Evolutionary conservation across 2,329 filamentous ascomycete genomes (phyloP).

Genomic region (Bimuria novae-zelandiae): DNA sequence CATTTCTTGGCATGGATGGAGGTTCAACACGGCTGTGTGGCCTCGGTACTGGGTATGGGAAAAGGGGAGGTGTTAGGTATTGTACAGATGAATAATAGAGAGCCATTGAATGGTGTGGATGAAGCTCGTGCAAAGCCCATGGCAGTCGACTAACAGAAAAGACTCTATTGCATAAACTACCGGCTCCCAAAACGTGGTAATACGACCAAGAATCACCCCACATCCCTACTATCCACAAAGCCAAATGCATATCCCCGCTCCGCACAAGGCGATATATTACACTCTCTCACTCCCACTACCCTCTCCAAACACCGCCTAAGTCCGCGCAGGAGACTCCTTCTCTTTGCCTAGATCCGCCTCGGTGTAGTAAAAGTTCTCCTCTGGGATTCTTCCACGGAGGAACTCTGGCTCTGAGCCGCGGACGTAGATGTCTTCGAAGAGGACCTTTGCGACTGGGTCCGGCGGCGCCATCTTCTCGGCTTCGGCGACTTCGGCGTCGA

Average conservation of each 20-base stretch:
- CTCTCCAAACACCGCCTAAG: constrained; percentile 10
- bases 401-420: constrained; percentile 83
- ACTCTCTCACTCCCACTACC: not conserved
- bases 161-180: constrained; percentile 7
- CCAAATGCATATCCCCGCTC: not conserved
- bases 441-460: constrained; percentile 76
- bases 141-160: not conserved
- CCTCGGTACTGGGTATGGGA: too few relatives aligned
- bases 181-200: constrained; percentile 6
- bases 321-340: constrained; percentile 43
- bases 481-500: constrained; percentile 86
- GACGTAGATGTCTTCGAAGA: constrained; percentile 97
- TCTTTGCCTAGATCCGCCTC: constrained; percentile 48
- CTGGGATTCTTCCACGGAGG: constrained; percentile 82
- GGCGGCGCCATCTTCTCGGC: constrained; percentile 88
- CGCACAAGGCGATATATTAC: constrained; percentile 9
- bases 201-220: constrained; percentile 5
- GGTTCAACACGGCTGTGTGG: too few relatives aligned
- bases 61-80: too few relatives aligned
- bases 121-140: not conserved
- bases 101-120: too few relatives aligned
- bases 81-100: too few relatives aligned
- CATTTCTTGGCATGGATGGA: too few relatives aligned
- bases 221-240: constrained; percentile 4
- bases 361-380: constrained; percentile 86